Conservation (phyloP, 495 filamentous ascomycete species). For the Xylaria grammica region DNA sequence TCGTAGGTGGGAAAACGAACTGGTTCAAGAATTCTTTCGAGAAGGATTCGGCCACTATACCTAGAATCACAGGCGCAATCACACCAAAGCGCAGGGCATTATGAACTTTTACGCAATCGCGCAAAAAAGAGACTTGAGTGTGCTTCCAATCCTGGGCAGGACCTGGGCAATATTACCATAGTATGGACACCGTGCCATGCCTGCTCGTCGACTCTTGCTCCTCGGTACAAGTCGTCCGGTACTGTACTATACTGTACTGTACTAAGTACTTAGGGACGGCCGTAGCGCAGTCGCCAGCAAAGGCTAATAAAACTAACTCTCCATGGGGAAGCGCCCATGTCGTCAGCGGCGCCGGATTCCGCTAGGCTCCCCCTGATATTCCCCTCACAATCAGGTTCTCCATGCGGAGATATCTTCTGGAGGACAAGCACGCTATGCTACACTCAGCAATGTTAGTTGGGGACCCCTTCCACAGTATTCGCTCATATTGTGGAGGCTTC, state of each 20-base stretch:
- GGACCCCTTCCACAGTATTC: neutral
- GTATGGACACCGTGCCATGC: too few relatives aligned
- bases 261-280: too few relatives aligned
- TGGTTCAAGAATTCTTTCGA: neutral
- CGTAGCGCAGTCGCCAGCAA: too few relatives aligned
- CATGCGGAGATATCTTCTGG: slow-evolving; percentile 16
- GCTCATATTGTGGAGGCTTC: slow-evolving; percentile 10
- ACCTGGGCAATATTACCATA: neutral
- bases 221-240: too few relatives aligned
- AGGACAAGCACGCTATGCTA: slow-evolving; percentile 1
- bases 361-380: slow-evolving; percentile 12
- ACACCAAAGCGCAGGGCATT: neutral
- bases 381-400: slow-evolving; percentile 17
- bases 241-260: too few relatives aligned
- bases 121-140: neutral
- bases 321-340: neutral
- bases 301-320: too few relatives aligned
- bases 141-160: too few relatives aligned
- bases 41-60: slow-evolving; percentile 1
- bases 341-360: slow-evolving; percentile 9
- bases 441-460: neutral
- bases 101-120: slow-evolving; percentile 1
- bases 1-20: too few relatives aligned
- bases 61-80: neutral
- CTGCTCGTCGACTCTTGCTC: too few relatives aligned